Evolutionary conservation across 768 basidiomycete species (phyloP).

Genomic region (Coprinopsis sp.): DNA sequence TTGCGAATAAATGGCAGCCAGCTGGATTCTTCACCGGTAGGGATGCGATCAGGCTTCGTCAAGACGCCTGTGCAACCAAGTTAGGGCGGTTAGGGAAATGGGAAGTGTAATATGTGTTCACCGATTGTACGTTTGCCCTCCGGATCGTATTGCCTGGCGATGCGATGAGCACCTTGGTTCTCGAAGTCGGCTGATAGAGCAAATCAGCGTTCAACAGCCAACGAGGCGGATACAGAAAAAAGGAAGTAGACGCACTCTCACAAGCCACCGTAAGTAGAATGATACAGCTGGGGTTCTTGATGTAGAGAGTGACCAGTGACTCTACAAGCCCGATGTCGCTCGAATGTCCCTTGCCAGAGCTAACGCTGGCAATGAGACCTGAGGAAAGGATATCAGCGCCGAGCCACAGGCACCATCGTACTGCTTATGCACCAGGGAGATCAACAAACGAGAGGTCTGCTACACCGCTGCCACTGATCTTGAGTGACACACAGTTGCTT

Average conservation of each 20-base stretch:
- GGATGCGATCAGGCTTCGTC: constrained; percentile 71
- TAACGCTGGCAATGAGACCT: constrained; percentile 59
- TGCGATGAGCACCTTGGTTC: constrained; percentile 69
- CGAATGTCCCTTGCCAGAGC: constrained; percentile 37
- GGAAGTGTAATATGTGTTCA: constrained; percentile 21
- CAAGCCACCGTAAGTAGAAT: constrained; percentile 58
- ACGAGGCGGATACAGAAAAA: not conserved
- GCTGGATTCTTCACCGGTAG: constrained; percentile 43
- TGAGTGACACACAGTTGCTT: constrained; percentile 49
- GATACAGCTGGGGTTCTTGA: constrained; percentile 57
- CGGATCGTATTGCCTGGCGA: constrained; percentile 58
- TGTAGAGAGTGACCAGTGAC: constrained; percentile 53
- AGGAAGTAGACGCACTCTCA: constrained; percentile 46
- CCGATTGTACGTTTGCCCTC: constrained; percentile 68
- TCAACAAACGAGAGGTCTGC: constrained; percentile 65
- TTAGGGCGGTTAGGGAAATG: not conserved
- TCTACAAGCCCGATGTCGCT: constrained; percentile 61
- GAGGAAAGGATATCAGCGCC: too few relatives aligned
- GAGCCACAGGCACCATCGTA: too few relatives aligned
- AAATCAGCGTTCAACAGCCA: too few relatives aligned
- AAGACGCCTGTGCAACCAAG: constrained; percentile 50
- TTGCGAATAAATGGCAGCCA: constrained; percentile 60
- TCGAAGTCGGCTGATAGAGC: constrained; percentile 62
- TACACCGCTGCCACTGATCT: constrained; percentile 55
- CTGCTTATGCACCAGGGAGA: constrained; percentile 61